Percentiles rank a stretch among this genome's conserved stretches.
Conservation (phyloP, 2,329 filamentous ascomycete genomes). For the Nannizzia gypsea region DNA sequence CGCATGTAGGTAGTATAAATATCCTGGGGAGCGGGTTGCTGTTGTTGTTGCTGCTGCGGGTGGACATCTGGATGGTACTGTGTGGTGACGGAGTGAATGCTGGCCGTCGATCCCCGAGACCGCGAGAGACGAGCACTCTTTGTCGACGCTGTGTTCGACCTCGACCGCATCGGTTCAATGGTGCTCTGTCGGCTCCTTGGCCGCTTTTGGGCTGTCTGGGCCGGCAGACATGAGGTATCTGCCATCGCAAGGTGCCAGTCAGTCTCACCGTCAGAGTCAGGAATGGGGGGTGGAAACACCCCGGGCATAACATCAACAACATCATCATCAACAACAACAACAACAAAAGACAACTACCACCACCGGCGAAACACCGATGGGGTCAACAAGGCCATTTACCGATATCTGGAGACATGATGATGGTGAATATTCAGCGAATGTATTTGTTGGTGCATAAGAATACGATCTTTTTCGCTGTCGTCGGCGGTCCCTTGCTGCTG, state of each 20-base stretch:
- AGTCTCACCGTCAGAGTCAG: neutral
- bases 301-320: neutral
- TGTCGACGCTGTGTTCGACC: slow-evolving; percentile 32
- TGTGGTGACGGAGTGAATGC: slow-evolving; percentile 37
- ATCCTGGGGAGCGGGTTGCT: slow-evolving; percentile 15
- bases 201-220: slow-evolving; percentile 28
- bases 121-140: slow-evolving; percentile 31
- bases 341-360: too few species aligned
- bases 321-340: neutral
- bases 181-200: slow-evolving; percentile 32
- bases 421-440: neutral
- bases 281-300: neutral
- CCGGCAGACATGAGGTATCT: slow-evolving; percentile 17
- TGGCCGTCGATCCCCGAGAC: slow-evolving; percentile 37
- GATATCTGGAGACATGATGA: slow-evolving; percentile 24
- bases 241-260: neutral
- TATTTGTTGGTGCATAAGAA: neutral
- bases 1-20: slow-evolving; percentile 30
- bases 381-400: slow-evolving; percentile 17
- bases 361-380: neutral
- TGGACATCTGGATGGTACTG: slow-evolving; percentile 34
- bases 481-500: neutral
- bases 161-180: slow-evolving; percentile 30
- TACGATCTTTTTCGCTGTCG: neutral
- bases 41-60: slow-evolving; percentile 20